Conservation (phyloP, 2,329 filamentous ascomycete species). For the Oidium heveae region DNA sequence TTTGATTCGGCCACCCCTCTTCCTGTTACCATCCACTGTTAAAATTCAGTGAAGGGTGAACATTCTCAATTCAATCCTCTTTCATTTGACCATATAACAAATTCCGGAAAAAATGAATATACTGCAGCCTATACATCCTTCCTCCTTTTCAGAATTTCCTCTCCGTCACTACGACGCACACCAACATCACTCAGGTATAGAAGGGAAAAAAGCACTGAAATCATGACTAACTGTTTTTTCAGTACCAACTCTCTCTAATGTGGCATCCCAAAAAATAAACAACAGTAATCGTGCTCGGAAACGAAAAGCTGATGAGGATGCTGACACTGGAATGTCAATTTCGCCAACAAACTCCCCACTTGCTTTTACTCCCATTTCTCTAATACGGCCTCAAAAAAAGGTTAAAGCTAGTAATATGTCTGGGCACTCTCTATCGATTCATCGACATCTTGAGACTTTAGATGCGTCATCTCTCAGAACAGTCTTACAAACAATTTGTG, state of each 20-base stretch:
- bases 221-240: constrained; percentile 8
- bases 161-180: constrained; percentile 28
- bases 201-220: background rate
- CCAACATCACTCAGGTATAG: constrained; percentile 25
- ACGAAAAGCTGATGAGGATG: constrained; percentile 62
- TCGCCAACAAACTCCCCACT: constrained; percentile 58
- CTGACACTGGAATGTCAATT: constrained; percentile 70
- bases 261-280: constrained; percentile 17
- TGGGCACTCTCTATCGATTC: constrained; percentile 37
- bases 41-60: no score
- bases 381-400: constrained; percentile 41
- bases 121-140: constrained; percentile 29
- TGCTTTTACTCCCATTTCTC: constrained; percentile 40
- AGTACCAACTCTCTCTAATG: constrained; percentile 21
- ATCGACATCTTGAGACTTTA: constrained; percentile 79
- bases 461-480: constrained; percentile 62
- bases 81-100: no score
- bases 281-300: constrained; percentile 23
- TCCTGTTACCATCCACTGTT: no score
- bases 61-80: no score
- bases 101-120: constrained; percentile 28
- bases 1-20: no score
- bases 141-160: constrained; percentile 31
- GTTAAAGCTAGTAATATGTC: constrained; percentile 37
- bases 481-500: constrained; percentile 75